A percentile compares a stretch with the other conserved stretches of the same genome.
These are phyloP conservation scores for Boletus rubropictus DNA, from an alignment of 768 basidiomycete species.

Conservation along the genomic window DNA sequence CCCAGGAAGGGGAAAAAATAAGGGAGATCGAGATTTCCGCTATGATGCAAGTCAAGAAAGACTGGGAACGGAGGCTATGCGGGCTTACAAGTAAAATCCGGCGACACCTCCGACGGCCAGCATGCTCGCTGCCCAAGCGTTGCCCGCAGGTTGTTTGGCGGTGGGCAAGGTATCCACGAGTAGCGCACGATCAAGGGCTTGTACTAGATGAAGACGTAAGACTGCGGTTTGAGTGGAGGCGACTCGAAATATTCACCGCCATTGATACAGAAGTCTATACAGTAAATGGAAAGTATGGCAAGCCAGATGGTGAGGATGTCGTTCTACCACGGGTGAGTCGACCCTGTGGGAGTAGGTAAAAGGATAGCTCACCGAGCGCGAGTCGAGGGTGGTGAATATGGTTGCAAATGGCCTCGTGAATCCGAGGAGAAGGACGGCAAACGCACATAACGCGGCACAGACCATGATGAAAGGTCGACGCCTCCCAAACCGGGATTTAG, in stretches of 20 bases:
- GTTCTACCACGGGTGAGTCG: slow-evolving; percentile 37
- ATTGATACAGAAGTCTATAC: slow-evolving; percentile 62
- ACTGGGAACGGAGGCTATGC: not conserved
- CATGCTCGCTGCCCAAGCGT: slow-evolving; percentile 97
- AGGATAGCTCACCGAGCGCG: slow-evolving; percentile 29
- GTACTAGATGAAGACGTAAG: slow-evolving; percentile 43
- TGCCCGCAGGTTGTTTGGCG: slow-evolving; percentile 71
- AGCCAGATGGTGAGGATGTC: slow-evolving; percentile 65
- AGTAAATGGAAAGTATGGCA: slow-evolving; percentile 66
- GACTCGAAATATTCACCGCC: slow-evolving; percentile 33
- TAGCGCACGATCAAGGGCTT: slow-evolving; percentile 86
- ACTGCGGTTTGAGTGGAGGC: not conserved
- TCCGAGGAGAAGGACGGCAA: slow-evolving; percentile 77
- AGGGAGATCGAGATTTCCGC: slow-evolving; percentile 78
- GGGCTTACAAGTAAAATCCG: slow-evolving; percentile 79
- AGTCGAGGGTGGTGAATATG: slow-evolving; percentile 34
- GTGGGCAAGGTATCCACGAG: slow-evolving; percentile 81
- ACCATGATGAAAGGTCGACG: slow-evolving; percentile 80
- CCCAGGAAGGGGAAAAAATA: slow-evolving; percentile 69
- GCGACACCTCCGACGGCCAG: slow-evolving; percentile 77
- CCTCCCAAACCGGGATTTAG: slow-evolving; percentile 76
- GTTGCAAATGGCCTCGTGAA: slow-evolving; percentile 68
- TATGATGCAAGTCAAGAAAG: slow-evolving; percentile 22
- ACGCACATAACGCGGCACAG: slow-evolving; percentile 58
- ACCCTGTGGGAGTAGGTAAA: not conserved